Percentiles rank a stretch among this genome's conserved stretches.
These are phyloP conservation scores for Penicillium lividum DNA, from an alignment of 495 filamentous ascomycete species.

Conservation along the genomic window DNA sequence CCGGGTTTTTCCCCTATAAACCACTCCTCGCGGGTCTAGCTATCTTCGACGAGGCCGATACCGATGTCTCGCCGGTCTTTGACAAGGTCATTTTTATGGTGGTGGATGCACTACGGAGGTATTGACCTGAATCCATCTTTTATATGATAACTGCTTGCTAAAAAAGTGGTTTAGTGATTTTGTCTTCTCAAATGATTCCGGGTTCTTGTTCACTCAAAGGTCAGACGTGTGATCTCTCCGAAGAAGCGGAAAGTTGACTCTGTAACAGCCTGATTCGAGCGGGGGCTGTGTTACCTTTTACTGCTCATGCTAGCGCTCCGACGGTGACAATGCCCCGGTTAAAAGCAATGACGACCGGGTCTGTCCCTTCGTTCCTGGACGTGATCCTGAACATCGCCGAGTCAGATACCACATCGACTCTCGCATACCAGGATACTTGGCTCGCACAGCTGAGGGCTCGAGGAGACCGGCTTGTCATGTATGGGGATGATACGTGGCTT, in stretches of 20 bases:
- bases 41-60: conserved; percentile 51
- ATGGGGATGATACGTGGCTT: conserved; percentile 97
- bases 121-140: conserved; percentile 10
- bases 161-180: conserved; percentile 71
- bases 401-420: conserved; percentile 81
- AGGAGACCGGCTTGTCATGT: conserved; percentile 81
- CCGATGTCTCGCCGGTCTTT: conserved; percentile 58
- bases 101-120: conserved; percentile 92
- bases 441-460: conserved; percentile 84
- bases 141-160: not conserved
- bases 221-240: conserved; percentile 37
- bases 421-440: conserved; percentile 91
- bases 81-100: conserved; percentile 97
- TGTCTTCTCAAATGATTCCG: conserved; percentile 78
- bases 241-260: conserved; percentile 3
- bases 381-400: conserved; percentile 97
- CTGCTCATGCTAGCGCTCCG: conserved; percentile 91
- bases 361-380: conserved; percentile 94
- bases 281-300: conserved; percentile 87
- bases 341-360: conserved; percentile 96
- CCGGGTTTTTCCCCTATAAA: conserved; percentile 97
- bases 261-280: conserved; percentile 71
- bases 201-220: conserved; percentile 90
- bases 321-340: conserved; percentile 98
- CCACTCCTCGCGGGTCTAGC: conserved; percentile 85